A percentile compares a stretch with the other conserved stretches of the same genome.
Conservation (phyloP, 2,329 filamentous ascomycete genomes). For the Teratosphaeriaceae sp. region DNA sequence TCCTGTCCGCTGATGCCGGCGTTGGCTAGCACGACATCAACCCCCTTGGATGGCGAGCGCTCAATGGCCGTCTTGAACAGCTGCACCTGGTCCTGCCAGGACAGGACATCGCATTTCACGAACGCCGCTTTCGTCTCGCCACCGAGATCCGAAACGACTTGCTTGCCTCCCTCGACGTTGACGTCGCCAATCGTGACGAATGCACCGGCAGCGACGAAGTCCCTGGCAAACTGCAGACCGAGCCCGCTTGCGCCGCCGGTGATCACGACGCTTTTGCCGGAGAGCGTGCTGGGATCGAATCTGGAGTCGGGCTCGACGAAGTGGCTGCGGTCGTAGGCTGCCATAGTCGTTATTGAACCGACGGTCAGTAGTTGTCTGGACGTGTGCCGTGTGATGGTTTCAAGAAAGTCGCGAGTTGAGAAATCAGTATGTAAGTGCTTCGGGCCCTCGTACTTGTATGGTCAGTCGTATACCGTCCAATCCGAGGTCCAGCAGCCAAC, state of each 20-base stretch:
- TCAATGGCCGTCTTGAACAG: conserved; percentile 25
- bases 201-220: conserved; percentile 27
- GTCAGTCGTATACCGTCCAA: background rate
- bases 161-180: conserved; percentile 20
- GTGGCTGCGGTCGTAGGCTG: conserved; percentile 2
- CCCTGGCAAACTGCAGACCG: conserved; percentile 28
- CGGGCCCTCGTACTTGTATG: too few species aligned
- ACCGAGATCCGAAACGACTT: conserved; percentile 27
- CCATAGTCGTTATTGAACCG: background rate
- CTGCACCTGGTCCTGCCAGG: conserved; percentile 25
- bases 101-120: conserved; percentile 24
- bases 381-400: background rate
- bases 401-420: background rate
- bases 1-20: conserved; percentile 21
- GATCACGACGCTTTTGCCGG: conserved; percentile 42
- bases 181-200: conserved; percentile 32
- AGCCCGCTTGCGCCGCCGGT: conserved; percentile 42
- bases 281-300: conserved; percentile 33
- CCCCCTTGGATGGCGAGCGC: conserved; percentile 14
- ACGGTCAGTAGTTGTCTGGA: background rate
- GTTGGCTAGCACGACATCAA: conserved; percentile 26
- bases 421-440: too few species aligned
- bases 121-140: conserved; percentile 20
- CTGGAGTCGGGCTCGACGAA: conserved; percentile 9
- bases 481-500: background rate